Evolutionary conservation across 192 early-diverging fungal species (phyloP), one percentile per base, ranked within the genome.

Genomic region (Mortierella alpina): DNA sequence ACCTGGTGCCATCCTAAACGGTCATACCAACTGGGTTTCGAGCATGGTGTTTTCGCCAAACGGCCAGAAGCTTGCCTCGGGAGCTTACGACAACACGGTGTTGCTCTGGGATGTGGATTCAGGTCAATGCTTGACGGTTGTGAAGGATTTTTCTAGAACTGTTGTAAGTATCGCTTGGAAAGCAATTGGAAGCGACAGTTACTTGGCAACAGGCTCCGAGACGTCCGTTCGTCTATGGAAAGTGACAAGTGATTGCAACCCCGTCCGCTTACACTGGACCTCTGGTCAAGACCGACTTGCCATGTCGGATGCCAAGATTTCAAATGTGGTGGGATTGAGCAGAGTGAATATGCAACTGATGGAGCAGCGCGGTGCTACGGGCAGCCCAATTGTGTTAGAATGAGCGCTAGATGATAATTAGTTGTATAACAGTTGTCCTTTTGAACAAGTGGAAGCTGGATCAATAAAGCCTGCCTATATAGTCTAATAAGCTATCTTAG

Each of bases 141-240:
- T 61, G 45, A 17, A 61, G 59, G 59, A 61, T 61, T 61, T 61
- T 46, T 41, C 44, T 61, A 41, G 59, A 61, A n/a, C 59, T 41
- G 9, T 61, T 42, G 45, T 0, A 39, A n/a, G 59, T 17, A 13
- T 61, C 45, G 59, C 59, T 42, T 61, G 59, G 59, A 61, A 61
- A 61, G 59, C 39, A 46, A 61, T 42, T 45, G 41, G 18, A 10
- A 42, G 41, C 44, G 59, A 46, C 41, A 61, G 18, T 42, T 61
- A 61, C 45, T 61, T 61, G 39, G 59, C 18, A 45, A 61, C 59
- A 13, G 59, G 59, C 59, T 39, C n/a, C 45, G 41, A 61, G 7
- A 61, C 39, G 0, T 61, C 6, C 45, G 59, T 61, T 41, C 59
- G 59, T n/a, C 11, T 46, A 42, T 61, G 59, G 59, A 10, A 46